phyloP scores from a whole-genome alignment of 352 stramenopile genomes.

The Globisporangium iwayamae region DNA sequence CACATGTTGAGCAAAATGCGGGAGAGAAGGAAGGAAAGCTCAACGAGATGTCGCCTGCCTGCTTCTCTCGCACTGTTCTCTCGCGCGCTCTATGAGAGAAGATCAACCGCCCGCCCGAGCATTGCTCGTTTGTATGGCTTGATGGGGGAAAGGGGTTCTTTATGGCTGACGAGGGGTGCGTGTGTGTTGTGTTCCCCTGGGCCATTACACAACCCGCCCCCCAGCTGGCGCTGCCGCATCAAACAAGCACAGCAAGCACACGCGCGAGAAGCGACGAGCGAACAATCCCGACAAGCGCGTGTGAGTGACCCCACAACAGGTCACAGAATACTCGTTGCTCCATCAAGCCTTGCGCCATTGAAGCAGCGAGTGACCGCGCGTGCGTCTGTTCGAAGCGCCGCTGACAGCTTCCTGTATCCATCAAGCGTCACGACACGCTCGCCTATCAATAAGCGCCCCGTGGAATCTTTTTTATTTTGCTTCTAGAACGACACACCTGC shows the following conservation, averaged over 20 bases:
- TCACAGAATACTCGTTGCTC: not conserved
- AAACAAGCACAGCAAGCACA: constrained; percentile 1
- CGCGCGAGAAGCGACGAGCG: not conserved
- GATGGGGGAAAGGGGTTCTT: not conserved
- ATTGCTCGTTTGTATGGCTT: not conserved
- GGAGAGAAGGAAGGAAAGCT: constrained; percentile 1
- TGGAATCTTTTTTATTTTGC: constrained; percentile 4
- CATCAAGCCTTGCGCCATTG: not conserved
- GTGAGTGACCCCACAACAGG: not conserved
- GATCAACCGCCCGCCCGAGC: not conserved
- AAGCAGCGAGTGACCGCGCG: no score
- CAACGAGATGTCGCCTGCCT: not conserved
- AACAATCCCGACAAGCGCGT: not conserved
- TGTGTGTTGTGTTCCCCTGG: not conserved
- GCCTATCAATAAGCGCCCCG: not conserved
- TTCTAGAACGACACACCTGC: not conserved
- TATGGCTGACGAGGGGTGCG: not conserved
- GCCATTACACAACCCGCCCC: constrained; percentile 4
- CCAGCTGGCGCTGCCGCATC: not conserved
- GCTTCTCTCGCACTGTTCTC: not conserved
- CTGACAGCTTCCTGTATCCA: not conserved
- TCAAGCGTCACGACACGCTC: not conserved
- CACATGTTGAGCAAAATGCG: not conserved
- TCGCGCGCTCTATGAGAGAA: not conserved
- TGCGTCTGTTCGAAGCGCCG: not conserved